Evolutionary conservation across 805 yeast genomes (phyloP), one percentile per base, ranked within the genome.

Genomic region (Ogataea zsoltii): DNA sequence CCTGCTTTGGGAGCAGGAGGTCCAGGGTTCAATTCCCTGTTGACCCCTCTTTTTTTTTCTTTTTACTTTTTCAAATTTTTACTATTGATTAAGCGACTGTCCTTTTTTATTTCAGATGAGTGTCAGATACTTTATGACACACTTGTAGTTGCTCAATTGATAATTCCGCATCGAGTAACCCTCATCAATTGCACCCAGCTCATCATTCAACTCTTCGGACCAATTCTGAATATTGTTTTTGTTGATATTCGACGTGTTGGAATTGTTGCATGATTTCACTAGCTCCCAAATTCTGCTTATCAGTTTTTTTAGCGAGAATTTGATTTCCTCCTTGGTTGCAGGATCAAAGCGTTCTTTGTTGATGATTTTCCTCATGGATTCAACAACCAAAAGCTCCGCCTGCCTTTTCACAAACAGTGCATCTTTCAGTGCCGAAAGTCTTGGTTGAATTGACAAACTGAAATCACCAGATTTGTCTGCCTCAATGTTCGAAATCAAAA

Each of bases 1-100:
- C 76, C 71, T 74, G 77, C 77, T 73, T 72, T 70, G 77, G 77
- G 77, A 62, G 76, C 72, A 74, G 71, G 75, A 71, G 75, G 76
- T 71, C 76, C 76, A 68, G 76, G 76, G 76, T 72, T 72, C 75
- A 70, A 71, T 71, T 71, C 76, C 76, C 76, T 68, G 66, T 57
- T 54, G 61, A 59, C 63, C 66, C 66, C 65, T 36, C 38, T 50
- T 39, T 45, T 48, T 54, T 50, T 47, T 21, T 15, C 17, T 47
- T 21, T 15, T 12, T 19, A n/a, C 11, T 28, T 26, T 25, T 26
- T 26, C 7, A 10, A 25, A 3, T 35, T 35, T 50, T 48, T 15
- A 13, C 26, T 23, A 30, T 29, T 37, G 45, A 28, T 21, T 14
- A 17, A 26, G 18, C 16, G 16, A 40, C 4, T 18, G 38, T 42